Percentiles rank a stretch among this genome's conserved stretches.
These are phyloP conservation scores for Emergomyces orientalis DNA, from an alignment of 2,329 filamentous ascomycete species.

Conservation along the genomic window DNA sequence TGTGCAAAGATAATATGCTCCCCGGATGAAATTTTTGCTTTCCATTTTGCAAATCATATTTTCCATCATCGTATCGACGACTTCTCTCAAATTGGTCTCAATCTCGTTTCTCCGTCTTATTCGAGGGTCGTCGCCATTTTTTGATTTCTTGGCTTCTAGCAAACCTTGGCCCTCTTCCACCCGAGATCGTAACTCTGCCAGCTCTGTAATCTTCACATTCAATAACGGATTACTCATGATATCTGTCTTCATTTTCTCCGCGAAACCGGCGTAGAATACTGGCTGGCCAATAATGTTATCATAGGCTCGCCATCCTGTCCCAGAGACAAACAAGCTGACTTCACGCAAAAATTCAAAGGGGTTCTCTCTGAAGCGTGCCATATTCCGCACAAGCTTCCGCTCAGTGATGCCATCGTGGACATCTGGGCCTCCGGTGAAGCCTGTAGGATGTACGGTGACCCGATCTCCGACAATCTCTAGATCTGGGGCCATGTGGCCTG, in stretches of 20 bases:
- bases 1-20: slow-evolving; percentile 81
- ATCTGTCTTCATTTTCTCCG: slow-evolving; percentile 73
- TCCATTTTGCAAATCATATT: slow-evolving; percentile 99
- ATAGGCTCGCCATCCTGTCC: slow-evolving; percentile 91
- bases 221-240: slow-evolving; percentile 70
- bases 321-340: slow-evolving; percentile 84
- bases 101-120: slow-evolving; percentile 47
- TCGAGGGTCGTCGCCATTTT: slow-evolving; percentile 14
- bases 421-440: slow-evolving; percentile 40
- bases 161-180: slow-evolving; percentile 70
- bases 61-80: slow-evolving; percentile 79
- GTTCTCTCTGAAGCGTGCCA: slow-evolving; percentile 72
- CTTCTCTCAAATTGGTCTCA: slow-evolving; percentile 63
- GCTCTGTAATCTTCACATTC: slow-evolving; percentile 60
- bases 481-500: slow-evolving; percentile 50
- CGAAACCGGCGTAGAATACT: slow-evolving; percentile 86
- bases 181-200: slow-evolving; percentile 64
- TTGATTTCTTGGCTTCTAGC: slow-evolving; percentile 39
- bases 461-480: slow-evolving; percentile 66
- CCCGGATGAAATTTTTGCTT: slow-evolving; percentile 80
- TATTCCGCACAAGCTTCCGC: slow-evolving; percentile 53
- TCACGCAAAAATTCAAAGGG: slow-evolving; percentile 79
- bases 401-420: slow-evolving; percentile 42
- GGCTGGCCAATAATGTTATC: slow-evolving; percentile 83
- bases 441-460: slow-evolving; percentile 65